phyloP scores from a whole-genome alignment of 2,329 filamentous ascomycete species.

The Didymella sp. region DNA sequence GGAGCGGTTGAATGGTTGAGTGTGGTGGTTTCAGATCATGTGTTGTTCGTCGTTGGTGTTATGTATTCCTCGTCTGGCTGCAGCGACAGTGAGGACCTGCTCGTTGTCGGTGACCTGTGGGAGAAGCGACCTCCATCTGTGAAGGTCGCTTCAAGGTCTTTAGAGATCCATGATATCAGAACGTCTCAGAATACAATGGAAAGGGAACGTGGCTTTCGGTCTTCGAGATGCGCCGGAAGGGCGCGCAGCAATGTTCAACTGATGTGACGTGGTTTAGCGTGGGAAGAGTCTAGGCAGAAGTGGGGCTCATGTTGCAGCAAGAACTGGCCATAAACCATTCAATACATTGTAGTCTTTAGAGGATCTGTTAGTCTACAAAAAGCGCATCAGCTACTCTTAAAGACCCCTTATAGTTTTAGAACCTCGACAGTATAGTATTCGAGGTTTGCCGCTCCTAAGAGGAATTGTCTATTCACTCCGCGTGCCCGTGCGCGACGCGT shows the following conservation, averaged over 20 bases:
- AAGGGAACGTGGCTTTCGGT: slow-evolving; percentile 22
- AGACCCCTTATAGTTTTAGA: too few species aligned
- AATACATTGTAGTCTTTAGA: too few species aligned
- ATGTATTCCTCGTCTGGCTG: slow-evolving; percentile 22
- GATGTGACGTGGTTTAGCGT: slow-evolving; percentile 26
- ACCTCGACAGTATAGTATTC: too few species aligned
- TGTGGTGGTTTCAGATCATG: background rate
- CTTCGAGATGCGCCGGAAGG: slow-evolving; percentile 30
- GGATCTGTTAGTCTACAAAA: too few species aligned
- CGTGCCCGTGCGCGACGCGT: slow-evolving; percentile 18
- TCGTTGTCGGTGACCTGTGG: slow-evolving; percentile 29
- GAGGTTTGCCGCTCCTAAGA: too few species aligned
- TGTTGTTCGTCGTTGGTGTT: slow-evolving; percentile 15
- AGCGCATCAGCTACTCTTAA: too few species aligned
- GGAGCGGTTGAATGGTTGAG: background rate
- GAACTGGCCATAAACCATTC: too few species aligned
- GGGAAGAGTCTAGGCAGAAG: slow-evolving; percentile 27
- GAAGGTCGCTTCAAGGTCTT: slow-evolving; percentile 14
- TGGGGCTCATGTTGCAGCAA: too few species aligned
- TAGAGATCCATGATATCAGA: slow-evolving; percentile 18
- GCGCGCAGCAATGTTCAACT: slow-evolving; percentile 26
- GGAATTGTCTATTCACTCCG: slow-evolving; percentile 26
- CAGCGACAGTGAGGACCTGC: slow-evolving; percentile 30
- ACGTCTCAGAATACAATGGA: slow-evolving; percentile 41
- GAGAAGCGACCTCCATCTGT: slow-evolving; percentile 36